A percentile compares a stretch with the other conserved stretches of the same genome.
These are phyloP conservation scores for Calonectria henricotiae DNA, from an alignment of 2,329 filamentous ascomycete genomes.

Conservation along the genomic window DNA sequence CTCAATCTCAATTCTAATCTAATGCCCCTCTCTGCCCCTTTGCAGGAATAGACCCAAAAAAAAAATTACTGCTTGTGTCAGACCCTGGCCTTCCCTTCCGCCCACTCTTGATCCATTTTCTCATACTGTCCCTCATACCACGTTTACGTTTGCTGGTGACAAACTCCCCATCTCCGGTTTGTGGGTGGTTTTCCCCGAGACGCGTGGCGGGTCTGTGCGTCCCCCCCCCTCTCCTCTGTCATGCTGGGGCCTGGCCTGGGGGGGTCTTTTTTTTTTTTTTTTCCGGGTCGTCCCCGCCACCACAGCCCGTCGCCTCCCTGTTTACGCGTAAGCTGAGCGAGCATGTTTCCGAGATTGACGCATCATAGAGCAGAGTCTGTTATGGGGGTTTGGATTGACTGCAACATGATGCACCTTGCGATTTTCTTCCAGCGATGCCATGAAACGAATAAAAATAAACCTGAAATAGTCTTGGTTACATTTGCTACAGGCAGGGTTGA, in stretches of 20 bases:
- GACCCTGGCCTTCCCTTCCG: neutral
- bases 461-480: neutral
- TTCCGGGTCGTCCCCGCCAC: neutral
- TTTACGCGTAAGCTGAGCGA: constrained; percentile 11
- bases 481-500: neutral
- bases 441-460: neutral
- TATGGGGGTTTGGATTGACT: constrained; percentile 10
- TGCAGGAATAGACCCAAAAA: neutral
- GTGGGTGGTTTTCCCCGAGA: neutral
- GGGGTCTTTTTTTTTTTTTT: neutral
- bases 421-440: neutral
- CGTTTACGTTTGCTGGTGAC: constrained; percentile 18
- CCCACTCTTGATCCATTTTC: constrained; percentile 4
- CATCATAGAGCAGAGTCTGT: neutral
- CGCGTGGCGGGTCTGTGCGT: constrained; percentile 9
- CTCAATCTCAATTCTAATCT: constrained; percentile 14
- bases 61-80: too few species aligned
- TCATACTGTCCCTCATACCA: neutral
- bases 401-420: neutral
- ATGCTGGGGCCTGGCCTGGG: neutral
- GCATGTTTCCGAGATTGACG: neutral
- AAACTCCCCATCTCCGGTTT: neutral
- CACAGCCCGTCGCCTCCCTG: constrained; percentile 1
- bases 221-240: neutral
- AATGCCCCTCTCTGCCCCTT: constrained; percentile 1